A percentile compares a stretch with the other conserved stretches of the same genome.
These are phyloP conservation scores for Diaporthe velutina DNA, from an alignment of 2,329 filamentous ascomycete species.

Conservation along the genomic window DNA sequence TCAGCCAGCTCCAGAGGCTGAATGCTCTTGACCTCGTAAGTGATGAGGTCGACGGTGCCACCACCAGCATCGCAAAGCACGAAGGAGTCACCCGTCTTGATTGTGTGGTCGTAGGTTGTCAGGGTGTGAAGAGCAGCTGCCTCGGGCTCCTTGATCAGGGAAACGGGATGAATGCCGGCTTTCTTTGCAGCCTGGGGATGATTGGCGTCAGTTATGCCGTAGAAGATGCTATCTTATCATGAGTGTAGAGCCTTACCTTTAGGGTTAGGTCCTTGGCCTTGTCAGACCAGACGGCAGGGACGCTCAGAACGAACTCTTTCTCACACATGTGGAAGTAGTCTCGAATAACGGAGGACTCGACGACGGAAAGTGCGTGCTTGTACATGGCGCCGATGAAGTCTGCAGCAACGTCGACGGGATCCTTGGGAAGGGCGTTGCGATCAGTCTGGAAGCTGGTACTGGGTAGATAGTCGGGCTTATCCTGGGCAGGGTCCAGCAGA, in stretches of 20 bases:
- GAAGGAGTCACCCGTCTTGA: conserved; percentile 14
- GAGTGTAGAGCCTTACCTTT: neutral
- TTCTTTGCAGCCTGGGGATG: conserved; percentile 32
- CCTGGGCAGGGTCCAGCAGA: conserved; percentile 33
- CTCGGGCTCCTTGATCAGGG: conserved; percentile 33
- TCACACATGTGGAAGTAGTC: neutral
- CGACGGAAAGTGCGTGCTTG: conserved; percentile 9
- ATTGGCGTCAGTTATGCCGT: too few species aligned
- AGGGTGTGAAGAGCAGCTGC: conserved; percentile 18
- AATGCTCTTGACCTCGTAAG: neutral
- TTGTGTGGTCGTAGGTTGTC: neutral
- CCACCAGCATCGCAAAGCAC: conserved; percentile 24
- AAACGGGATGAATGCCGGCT: conserved; percentile 19
- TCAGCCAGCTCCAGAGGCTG: neutral
- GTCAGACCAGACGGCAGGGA: conserved; percentile 44
- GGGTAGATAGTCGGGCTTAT: neutral
- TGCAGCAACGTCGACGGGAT: conserved; percentile 18
- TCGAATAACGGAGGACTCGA: neutral
- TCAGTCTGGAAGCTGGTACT: neutral
- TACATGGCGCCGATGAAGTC: conserved; percentile 34
- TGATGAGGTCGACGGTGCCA: conserved; percentile 30
- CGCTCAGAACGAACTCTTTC: conserved; percentile 41
- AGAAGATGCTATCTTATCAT: too few species aligned
- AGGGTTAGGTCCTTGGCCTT: conserved; percentile 41
- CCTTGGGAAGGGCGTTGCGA: neutral